Conservation (phyloP, 2,329 filamentous ascomycete species). For the Albifimbria verrucaria region DNA sequence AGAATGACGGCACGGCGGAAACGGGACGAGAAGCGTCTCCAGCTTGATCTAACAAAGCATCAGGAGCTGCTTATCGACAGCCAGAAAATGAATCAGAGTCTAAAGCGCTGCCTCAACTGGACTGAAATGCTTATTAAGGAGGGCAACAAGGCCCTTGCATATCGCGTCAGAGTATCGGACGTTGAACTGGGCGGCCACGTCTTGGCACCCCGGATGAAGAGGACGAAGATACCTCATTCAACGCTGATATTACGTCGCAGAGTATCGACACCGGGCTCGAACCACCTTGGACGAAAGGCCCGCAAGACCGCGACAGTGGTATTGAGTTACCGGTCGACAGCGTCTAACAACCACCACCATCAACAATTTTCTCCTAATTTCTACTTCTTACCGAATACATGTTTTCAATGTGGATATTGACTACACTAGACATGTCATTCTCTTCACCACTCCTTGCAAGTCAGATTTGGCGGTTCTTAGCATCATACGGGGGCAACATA, state of each 20-base stretch:
- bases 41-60: slow-evolving; percentile 82
- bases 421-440: no score
- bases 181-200: slow-evolving; percentile 79
- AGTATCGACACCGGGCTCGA: slow-evolving; percentile 16
- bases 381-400: no score
- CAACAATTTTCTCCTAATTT: slow-evolving; percentile 1
- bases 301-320: slow-evolving; percentile 50
- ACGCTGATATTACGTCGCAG: slow-evolving; percentile 16
- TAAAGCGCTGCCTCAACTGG: slow-evolving; percentile 84
- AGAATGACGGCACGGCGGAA: slow-evolving; percentile 46
- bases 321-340: slow-evolving; percentile 44
- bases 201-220: slow-evolving; percentile 56
- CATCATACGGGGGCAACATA: background rate
- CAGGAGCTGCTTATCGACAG: slow-evolving; percentile 84
- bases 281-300: slow-evolving; percentile 31
- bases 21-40: slow-evolving; percentile 78
- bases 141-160: slow-evolving; percentile 81
- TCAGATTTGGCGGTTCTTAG: background rate
- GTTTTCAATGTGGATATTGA: no score
- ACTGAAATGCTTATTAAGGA: slow-evolving; percentile 89
- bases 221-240: slow-evolving; percentile 15
- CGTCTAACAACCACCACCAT: slow-evolving; percentile 20
- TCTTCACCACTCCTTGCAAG: no score
- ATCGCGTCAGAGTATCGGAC: slow-evolving; percentile 75
- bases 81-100: slow-evolving; percentile 91